Percentiles rank a stretch among this genome's conserved stretches.
Evolutionary conservation across 179 eudicot genomes (phyloP).

Genomic region (Patellifolia procumbens): DNA sequence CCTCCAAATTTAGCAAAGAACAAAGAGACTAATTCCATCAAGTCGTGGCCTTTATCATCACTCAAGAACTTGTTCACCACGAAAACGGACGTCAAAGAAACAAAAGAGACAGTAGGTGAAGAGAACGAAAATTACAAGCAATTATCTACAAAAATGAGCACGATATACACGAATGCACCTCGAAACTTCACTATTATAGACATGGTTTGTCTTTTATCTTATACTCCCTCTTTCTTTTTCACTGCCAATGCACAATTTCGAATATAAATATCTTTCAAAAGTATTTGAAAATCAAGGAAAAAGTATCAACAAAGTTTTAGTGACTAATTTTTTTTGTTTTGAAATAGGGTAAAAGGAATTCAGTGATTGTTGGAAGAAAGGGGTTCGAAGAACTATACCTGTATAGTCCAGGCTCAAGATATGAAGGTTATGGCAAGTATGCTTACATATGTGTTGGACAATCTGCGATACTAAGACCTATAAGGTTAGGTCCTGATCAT

Average conservation of each 20-base stretch:
- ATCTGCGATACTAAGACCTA: slow-evolving; percentile 65
- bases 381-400: slow-evolving; percentile 76
- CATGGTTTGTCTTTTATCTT: slow-evolving; percentile 46
- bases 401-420: slow-evolving; percentile 77
- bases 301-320: neutral
- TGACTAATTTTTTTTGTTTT: slow-evolving; percentile 4
- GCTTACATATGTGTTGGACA: slow-evolving; percentile 72
- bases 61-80: slow-evolving; percentile 39
- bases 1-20: slow-evolving; percentile 41
- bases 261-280: too few relatives aligned
- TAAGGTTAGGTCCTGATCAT: slow-evolving; percentile 43
- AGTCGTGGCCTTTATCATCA: slow-evolving; percentile 33
- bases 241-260: too few relatives aligned
- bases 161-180: slow-evolving; percentile 75
- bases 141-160: slow-evolving; percentile 62
- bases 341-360: slow-evolving; percentile 75
- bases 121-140: slow-evolving; percentile 72
- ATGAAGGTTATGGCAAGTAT: slow-evolving; percentile 62
- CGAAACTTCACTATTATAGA: slow-evolving; percentile 66
- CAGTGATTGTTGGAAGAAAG: slow-evolving; percentile 57
- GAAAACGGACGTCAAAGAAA: slow-evolving; percentile 27
- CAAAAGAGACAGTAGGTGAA: slow-evolving; percentile 48
- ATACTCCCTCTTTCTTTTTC: too few relatives aligned
- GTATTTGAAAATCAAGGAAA: too few relatives aligned
- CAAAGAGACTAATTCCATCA: slow-evolving; percentile 23